phyloP scores from a whole-genome alignment of 2,329 filamentous ascomycete species.

The Tolypocladium capitatum region DNA sequence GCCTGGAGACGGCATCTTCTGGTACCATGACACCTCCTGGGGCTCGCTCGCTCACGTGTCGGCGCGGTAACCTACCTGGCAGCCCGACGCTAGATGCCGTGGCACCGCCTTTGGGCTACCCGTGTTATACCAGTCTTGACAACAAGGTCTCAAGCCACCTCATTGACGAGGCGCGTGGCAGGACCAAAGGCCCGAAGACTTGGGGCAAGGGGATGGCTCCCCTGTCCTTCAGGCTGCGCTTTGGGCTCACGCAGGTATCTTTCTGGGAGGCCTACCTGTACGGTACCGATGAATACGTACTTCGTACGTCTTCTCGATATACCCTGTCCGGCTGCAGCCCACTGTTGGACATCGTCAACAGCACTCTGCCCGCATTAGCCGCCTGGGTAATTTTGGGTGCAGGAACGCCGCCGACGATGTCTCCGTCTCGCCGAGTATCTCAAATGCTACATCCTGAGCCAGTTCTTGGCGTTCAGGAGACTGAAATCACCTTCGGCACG shows the following conservation, averaged over 20 bases:
- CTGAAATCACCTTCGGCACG: not conserved
- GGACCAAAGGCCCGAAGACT: conserved; percentile 2
- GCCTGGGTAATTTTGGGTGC: not conserved
- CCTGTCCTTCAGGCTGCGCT: not conserved
- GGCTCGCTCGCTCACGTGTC: conserved; percentile 2
- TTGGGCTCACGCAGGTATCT: not conserved
- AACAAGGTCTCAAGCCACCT: conserved; percentile 1
- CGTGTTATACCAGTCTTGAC: not conserved
- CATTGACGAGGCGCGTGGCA: conserved; percentile 2
- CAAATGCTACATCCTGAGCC: too few species aligned
- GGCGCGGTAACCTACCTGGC: not conserved
- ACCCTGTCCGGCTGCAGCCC: too few species aligned
- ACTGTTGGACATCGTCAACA: not conserved
- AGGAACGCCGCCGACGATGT: not conserved
- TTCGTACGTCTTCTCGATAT: not conserved
- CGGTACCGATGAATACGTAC: not conserved
- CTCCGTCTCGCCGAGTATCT: not conserved
- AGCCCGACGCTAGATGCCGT: conserved; percentile 3
- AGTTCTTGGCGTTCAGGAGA: not conserved
- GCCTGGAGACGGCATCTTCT: not conserved
- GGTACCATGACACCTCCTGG: not conserved
- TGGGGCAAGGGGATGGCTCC: not conserved
- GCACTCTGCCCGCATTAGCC: not conserved
- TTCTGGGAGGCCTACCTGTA: not conserved
- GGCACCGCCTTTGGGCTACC: not conserved